These are phyloP conservation scores for Arthromyces matolae DNA, from an alignment of 768 basidiomycete genomes.

Conservation along the genomic window DNA sequence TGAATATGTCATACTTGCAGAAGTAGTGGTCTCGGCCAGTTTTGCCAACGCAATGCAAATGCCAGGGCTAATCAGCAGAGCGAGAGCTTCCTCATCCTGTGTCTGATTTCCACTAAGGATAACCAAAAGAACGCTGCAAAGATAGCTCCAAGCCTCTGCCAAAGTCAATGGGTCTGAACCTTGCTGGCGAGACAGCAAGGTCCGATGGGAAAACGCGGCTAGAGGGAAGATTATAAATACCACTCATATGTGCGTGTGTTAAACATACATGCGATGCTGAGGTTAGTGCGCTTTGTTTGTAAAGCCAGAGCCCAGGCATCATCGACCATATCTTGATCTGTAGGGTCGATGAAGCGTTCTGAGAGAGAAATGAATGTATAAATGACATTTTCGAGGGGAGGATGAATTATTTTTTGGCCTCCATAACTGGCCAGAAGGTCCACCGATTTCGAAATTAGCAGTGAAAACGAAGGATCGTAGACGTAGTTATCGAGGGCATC, in stretches of 20 bases:
- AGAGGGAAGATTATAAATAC: not conserved
- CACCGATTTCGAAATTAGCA: constrained; percentile 11
- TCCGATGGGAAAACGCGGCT: constrained; percentile 48
- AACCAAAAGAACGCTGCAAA: constrained; percentile 47
- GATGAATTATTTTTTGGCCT: not conserved
- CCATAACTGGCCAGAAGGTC: constrained; percentile 3
- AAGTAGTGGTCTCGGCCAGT: constrained; percentile 28
- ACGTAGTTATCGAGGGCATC: constrained; percentile 15
- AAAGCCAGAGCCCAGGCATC: constrained; percentile 38
- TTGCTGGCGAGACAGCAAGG: constrained; percentile 24
- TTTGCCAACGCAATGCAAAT: constrained; percentile 47
- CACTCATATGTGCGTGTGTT: not conserved
- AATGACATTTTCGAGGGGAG: constrained; percentile 31
- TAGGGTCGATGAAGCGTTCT: constrained; percentile 9
- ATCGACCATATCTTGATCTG: constrained; percentile 16
- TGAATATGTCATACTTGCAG: constrained; percentile 24
- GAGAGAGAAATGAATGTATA: constrained; percentile 30
- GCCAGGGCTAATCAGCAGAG: constrained; percentile 43
- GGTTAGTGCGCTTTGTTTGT: constrained; percentile 23
- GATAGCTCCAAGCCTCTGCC: constrained; percentile 52
- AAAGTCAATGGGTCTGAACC: constrained; percentile 33
- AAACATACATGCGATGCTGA: constrained; percentile 37
- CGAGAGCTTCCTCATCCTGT: constrained; percentile 48
- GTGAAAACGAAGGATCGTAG: constrained; percentile 3
- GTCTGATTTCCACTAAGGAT: constrained; percentile 42